Evolutionary conservation across 768 basidiomycete species (phyloP).

Genomic region (Suillus paluster): DNA sequence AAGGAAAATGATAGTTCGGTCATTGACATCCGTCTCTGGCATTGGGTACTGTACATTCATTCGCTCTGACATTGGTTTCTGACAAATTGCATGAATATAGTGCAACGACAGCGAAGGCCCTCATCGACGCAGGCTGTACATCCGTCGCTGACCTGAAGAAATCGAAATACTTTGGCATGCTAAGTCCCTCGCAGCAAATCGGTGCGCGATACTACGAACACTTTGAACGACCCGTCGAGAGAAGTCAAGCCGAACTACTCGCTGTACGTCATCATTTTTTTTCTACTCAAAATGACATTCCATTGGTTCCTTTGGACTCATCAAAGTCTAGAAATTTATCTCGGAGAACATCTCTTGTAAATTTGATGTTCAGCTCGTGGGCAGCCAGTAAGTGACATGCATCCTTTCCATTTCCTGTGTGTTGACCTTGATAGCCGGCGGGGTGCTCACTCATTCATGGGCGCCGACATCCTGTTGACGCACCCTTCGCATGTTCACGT

Average conservation of each 20-base stretch:
- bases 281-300: not conserved
- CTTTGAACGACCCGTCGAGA: constrained; percentile 39
- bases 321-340: constrained; percentile 49
- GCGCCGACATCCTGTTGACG: constrained; percentile 47
- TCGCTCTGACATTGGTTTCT: not conserved
- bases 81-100: constrained; percentile 14
- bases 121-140: constrained; percentile 55
- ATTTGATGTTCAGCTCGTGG: constrained; percentile 54
- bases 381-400: constrained; percentile 57
- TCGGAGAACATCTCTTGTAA: constrained; percentile 48
- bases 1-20: constrained; percentile 32
- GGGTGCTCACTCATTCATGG: constrained; percentile 36
- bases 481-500: constrained; percentile 51
- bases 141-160: constrained; percentile 46
- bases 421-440: constrained; percentile 41
- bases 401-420: not conserved
- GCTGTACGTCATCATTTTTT: constrained; percentile 39
- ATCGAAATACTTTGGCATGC: constrained; percentile 40
- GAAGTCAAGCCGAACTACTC: constrained; percentile 48
- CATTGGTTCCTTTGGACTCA: constrained; percentile 2
- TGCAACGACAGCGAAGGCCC: constrained; percentile 40
- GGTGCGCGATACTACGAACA: constrained; percentile 47
- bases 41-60: constrained; percentile 46
- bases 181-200: constrained; percentile 43
- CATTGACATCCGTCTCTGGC: constrained; percentile 45